A percentile compares a stretch with the other conserved stretches of the same genome.
phyloP scores from a whole-genome alignment of 352 stramenopile species.

The Globisporangium spinosum region DNA sequence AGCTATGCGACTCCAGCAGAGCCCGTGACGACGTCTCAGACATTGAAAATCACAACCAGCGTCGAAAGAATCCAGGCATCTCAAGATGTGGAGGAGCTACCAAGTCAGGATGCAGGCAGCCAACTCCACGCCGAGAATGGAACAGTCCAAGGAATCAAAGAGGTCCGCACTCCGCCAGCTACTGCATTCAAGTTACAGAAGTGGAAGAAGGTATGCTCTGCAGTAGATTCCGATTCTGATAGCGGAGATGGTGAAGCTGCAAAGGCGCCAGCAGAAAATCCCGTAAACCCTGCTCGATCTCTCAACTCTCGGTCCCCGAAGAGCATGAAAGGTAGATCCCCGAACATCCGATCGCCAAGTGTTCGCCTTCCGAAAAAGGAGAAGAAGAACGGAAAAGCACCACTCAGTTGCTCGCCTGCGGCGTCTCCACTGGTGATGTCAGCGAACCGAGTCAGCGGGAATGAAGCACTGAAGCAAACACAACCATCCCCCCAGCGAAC shows the following conservation, averaged over 20 bases:
- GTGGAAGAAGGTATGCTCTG: slow-evolving; percentile 39
- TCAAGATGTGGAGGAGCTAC: neutral
- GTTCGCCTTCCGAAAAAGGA: neutral
- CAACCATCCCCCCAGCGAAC: neutral
- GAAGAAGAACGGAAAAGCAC: neutral
- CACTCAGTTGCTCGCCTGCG: neutral
- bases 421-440: neutral
- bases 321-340: neutral
- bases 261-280: neutral
- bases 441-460: neutral
- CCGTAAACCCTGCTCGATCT: neutral
- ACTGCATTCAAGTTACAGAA: slow-evolving; percentile 23
- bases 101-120: neutral
- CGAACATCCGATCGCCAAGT: neutral
- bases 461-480: neutral
- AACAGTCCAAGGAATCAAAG: neutral
- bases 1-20: neutral
- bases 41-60: neutral
- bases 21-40: neutral
- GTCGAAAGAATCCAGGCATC: neutral
- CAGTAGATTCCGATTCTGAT: slow-evolving; percentile 47
- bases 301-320: slow-evolving; percentile 3
- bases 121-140: slow-evolving; percentile 4
- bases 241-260: neutral
- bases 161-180: slow-evolving; percentile 18